Evolutionary conservation across 371 early-diverging fungal genomes (phyloP).

Genomic region (Haplosporangium sp.): DNA sequence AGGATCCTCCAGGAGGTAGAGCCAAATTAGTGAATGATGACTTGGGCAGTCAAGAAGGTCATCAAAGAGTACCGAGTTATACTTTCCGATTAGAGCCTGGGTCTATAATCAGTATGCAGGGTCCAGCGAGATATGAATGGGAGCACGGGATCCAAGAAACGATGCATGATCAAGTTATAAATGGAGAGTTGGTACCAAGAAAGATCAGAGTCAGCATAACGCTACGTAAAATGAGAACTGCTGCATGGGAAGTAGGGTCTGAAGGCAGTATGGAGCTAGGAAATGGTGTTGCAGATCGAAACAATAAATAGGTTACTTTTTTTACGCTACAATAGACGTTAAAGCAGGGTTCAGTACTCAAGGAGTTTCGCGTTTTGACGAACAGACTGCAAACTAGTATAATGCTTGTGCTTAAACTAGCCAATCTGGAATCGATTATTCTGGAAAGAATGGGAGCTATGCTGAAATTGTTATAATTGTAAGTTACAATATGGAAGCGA

Average conservation of each 20-base stretch:
- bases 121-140: slow-evolving; percentile 42
- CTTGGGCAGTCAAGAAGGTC: background rate
- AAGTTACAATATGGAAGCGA: too few species aligned
- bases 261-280: background rate
- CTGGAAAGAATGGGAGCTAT: too few species aligned
- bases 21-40: too few species aligned
- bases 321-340: too few species aligned
- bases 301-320: background rate
- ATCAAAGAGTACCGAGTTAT: slow-evolving; percentile 12
- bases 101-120: slow-evolving; percentile 43
- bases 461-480: too few species aligned
- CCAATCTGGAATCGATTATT: too few species aligned
- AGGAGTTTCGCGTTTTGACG: too few species aligned
- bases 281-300: slow-evolving; percentile 39
- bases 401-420: too few species aligned
- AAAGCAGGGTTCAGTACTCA: background rate
- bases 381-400: too few species aligned
- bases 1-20: slow-evolving; percentile 33
- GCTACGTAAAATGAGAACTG: slow-evolving; percentile 37
- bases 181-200: slow-evolving; percentile 25
- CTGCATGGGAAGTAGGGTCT: slow-evolving; percentile 42
- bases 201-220: slow-evolving; percentile 48
- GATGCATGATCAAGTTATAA: slow-evolving; percentile 13
- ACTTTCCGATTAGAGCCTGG: slow-evolving; percentile 47
- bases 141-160: slow-evolving; percentile 52